Evolutionary conservation across 2,329 filamentous ascomycete species (phyloP).

Genomic region (Pseudogymnoascus verrucosus): DNA sequence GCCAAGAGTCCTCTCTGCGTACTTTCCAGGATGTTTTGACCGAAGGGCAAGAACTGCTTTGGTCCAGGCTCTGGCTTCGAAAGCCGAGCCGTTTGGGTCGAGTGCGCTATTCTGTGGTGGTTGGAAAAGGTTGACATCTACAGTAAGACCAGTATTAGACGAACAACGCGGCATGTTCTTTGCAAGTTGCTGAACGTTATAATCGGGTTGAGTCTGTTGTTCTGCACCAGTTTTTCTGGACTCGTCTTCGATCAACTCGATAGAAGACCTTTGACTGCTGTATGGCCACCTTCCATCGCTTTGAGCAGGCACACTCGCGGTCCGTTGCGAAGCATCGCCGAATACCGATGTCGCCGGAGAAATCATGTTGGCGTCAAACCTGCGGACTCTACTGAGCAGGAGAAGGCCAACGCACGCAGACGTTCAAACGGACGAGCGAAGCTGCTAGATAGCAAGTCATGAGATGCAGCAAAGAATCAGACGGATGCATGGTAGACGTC

Average conservation of each 20-base stretch:
- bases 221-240: background rate
- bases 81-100: constrained; percentile 34
- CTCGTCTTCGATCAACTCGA: background rate
- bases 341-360: background rate
- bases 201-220: background rate
- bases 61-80: constrained; percentile 9
- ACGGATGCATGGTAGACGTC: background rate
- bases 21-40: constrained; percentile 38
- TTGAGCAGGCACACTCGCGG: background rate
- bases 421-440: background rate
- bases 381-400: background rate
- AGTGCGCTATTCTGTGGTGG: constrained; percentile 38
- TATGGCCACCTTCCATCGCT: background rate
- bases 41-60: constrained; percentile 28
- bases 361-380: background rate
- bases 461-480: background rate
- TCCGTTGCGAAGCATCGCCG: background rate
- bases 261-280: background rate
- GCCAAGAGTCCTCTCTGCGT: constrained; percentile 16
- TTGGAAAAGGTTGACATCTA: constrained; percentile 38
- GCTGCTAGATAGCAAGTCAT: background rate
- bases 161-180: background rate
- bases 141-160: background rate
- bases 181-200: background rate
- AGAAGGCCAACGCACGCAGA: background rate